Evolutionary conservation across 768 basidiomycete genomes (phyloP).

Genomic region (Lentinula guzmanii): DNA sequence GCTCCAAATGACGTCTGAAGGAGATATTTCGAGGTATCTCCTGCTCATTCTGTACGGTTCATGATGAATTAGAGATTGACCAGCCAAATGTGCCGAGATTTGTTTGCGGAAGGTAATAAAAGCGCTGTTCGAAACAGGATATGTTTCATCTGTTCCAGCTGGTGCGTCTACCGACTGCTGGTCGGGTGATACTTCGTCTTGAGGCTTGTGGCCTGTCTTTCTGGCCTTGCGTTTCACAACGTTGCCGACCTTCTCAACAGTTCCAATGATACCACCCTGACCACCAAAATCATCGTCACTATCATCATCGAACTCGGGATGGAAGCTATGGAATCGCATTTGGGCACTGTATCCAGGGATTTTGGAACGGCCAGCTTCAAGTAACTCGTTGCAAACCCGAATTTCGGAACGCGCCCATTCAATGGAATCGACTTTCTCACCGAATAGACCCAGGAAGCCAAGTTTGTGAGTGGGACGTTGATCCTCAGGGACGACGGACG

Average conservation of each 20-base stretch:
- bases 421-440: conserved; percentile 90
- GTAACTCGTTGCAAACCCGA: conserved; percentile 38
- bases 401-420: conserved; percentile 85
- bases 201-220: conserved; percentile 7
- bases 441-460: conserved; percentile 53
- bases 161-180: conserved; percentile 22
- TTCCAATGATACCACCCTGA: conserved; percentile 2
- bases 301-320: conserved; percentile 6
- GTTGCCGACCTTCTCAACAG: not conserved
- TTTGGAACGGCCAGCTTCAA: conserved; percentile 43
- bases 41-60: conserved; percentile 75
- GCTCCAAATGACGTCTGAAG: conserved; percentile 87
- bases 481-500: conserved; percentile 21
- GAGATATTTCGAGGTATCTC: conserved; percentile 68
- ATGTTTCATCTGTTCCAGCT: conserved; percentile 20
- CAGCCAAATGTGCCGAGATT: conserved; percentile 87
- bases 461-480: conserved; percentile 80
- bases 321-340: not conserved
- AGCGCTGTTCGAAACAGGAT: conserved; percentile 62
- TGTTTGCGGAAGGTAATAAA: conserved; percentile 92
- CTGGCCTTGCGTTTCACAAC: conserved; percentile 2
- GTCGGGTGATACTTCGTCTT: conserved; percentile 10
- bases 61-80: conserved; percentile 70
- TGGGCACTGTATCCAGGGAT: conserved; percentile 3
- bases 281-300: conserved; percentile 6